Conservation (phyloP, 106 monocot species). For the Gastrodia elata region DNA sequence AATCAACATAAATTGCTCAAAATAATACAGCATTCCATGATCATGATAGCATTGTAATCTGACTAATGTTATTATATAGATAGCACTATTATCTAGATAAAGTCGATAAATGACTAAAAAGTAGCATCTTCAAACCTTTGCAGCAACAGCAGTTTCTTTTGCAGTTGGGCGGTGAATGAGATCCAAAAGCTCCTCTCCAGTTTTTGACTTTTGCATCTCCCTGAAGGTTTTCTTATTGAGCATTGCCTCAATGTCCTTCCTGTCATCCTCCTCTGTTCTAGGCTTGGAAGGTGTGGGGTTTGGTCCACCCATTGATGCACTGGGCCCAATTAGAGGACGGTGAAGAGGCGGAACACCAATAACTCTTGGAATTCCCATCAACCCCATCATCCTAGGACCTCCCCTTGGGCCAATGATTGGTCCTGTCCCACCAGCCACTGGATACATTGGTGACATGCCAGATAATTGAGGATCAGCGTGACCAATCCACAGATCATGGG, state of each 20-base stretch:
- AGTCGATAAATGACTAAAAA: background rate
- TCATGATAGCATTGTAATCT: background rate
- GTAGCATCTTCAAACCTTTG: constrained; percentile 46
- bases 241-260: constrained; percentile 87
- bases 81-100: background rate
- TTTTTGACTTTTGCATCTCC: constrained; percentile 88
- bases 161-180: constrained; percentile 97
- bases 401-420: constrained; percentile 28
- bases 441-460: constrained; percentile 47
- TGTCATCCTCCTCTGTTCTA: constrained; percentile 76
- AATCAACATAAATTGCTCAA: background rate
- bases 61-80: background rate
- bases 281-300: constrained; percentile 25
- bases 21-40: background rate
- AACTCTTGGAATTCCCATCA: constrained; percentile 63
- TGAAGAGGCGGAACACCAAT: constrained; percentile 50
- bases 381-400: constrained; percentile 48
- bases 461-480: constrained; percentile 33
- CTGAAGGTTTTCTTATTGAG: constrained; percentile 87
- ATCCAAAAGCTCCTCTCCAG: constrained; percentile 97
- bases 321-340: constrained; percentile 32
- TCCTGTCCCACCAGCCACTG: constrained; percentile 17
- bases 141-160: constrained; percentile 88
- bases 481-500: constrained; percentile 56
- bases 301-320: constrained; percentile 15